Percentiles rank a stretch among this genome's conserved stretches.
Evolutionary conservation across 768 basidiomycete genomes (phyloP).

Genomic region (Mycena kentingensis): DNA sequence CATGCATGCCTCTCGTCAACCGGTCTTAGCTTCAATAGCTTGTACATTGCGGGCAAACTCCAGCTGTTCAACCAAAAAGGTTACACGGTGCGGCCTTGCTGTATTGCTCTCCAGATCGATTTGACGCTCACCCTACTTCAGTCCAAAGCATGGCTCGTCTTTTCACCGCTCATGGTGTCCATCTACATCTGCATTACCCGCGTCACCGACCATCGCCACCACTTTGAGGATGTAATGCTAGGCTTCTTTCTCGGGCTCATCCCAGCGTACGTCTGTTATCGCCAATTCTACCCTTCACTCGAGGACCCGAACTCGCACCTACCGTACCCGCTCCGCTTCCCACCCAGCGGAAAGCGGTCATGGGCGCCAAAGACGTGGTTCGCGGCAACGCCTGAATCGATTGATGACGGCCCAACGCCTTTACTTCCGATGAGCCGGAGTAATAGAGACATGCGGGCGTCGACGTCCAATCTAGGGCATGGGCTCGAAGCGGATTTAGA

Average conservation of each 20-base stretch:
- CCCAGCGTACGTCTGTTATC: conserved; percentile 21
- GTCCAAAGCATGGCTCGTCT: conserved; percentile 29
- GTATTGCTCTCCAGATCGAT: neutral
- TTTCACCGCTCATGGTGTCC: conserved; percentile 23
- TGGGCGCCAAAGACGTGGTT: conserved; percentile 8
- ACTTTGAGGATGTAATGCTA: conserved; percentile 21
- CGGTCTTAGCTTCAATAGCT: conserved; percentile 22
- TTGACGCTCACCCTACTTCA: conserved; percentile 1
- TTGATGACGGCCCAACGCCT: conserved; percentile 14
- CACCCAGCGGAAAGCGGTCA: neutral
- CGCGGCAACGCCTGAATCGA: neutral
- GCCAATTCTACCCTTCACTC: conserved; percentile 29
- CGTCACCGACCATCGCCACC: conserved; percentile 29
- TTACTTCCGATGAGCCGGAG: conserved; percentile 17
- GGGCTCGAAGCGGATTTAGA: conserved; percentile 19
- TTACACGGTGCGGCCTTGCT: conserved; percentile 17
- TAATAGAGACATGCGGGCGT: conserved; percentile 1
- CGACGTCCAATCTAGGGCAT: conserved; percentile 18
- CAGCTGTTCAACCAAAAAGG: conserved; percentile 25
- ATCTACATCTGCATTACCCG: conserved; percentile 29
- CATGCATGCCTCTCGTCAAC: conserved; percentile 28
- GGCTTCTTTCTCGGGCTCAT: conserved; percentile 26
- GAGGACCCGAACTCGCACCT: conserved; percentile 26
- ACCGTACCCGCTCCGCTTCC: conserved; percentile 19
- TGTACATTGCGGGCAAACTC: conserved; percentile 28